A percentile compares a stretch with the other conserved stretches of the same genome.
These are phyloP conservation scores for Cytospora chrysosperma DNA, from an alignment of 2,329 filamentous ascomycete species.

Conservation along the genomic window DNA sequence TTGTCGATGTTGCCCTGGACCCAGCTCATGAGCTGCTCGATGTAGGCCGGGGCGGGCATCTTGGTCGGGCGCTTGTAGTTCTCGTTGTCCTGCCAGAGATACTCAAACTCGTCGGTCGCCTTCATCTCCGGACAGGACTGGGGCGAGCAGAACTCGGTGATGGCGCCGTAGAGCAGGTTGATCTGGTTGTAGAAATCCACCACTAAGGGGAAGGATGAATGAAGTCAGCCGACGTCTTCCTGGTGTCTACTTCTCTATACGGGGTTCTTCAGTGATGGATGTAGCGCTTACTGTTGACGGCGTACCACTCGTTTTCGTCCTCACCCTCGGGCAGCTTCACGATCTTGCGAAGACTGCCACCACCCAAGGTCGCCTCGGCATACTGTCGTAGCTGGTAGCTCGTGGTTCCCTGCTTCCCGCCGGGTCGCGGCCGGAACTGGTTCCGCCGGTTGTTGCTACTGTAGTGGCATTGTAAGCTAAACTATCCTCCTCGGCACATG, in stretches of 20 bases:
- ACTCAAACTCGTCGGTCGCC: conserved; percentile 99
- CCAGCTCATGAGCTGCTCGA: conserved; percentile 97
- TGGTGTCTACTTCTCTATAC: neutral
- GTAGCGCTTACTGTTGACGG: conserved; percentile 77
- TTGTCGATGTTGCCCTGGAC: conserved; percentile 95
- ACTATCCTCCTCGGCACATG: neutral
- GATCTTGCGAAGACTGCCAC: conserved; percentile 90
- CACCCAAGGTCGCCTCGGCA: conserved; percentile 93
- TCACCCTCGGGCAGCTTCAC: conserved; percentile 97
- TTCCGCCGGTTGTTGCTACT: conserved; percentile 87
- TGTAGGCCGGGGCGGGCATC: conserved; percentile 95
- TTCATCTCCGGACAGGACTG: conserved; percentile 99
- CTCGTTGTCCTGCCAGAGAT: conserved; percentile 96
- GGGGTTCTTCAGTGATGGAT: conserved; percentile 31
- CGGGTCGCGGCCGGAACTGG: conserved; percentile 84
- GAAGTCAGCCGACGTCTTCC: neutral
- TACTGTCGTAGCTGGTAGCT: conserved; percentile 95
- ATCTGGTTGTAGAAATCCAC: conserved; percentile 99
- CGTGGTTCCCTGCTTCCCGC: conserved; percentile 80
- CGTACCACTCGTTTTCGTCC: conserved; percentile 96
- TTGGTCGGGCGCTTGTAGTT: conserved; percentile 95
- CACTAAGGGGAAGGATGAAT: conserved; percentile 57
- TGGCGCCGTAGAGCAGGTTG: conserved; percentile 96
- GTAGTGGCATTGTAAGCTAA: conserved; percentile 2
- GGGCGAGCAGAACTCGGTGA: conserved; percentile 98